These are phyloP conservation scores for Wallemia ichthyophaga DNA, from an alignment of 1,284 basidiomycete species.

Conservation along the genomic window DNA sequence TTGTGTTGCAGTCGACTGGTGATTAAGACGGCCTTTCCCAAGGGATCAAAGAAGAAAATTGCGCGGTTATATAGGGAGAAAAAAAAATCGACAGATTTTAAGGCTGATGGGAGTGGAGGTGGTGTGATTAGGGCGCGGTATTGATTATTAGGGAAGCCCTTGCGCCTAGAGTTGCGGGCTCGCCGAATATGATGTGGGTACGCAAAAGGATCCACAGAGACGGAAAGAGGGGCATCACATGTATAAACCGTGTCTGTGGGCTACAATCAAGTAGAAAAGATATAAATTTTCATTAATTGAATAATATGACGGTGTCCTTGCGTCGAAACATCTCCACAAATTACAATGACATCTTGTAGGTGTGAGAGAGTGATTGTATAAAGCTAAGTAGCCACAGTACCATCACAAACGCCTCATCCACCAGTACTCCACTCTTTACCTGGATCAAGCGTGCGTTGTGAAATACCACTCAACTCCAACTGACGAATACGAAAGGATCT, in stretches of 20 bases:
- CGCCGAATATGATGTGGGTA: neutral
- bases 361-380: neutral
- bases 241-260: no score
- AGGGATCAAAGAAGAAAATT: neutral
- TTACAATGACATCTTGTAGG: neutral
- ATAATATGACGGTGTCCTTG: neutral
- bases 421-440: conserved; percentile 50
- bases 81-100: neutral
- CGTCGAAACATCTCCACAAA: neutral
- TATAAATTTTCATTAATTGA: neutral
- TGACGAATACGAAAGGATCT: conserved; percentile 16
- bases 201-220: neutral
- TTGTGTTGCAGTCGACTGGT: neutral
- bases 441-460: conserved; percentile 15
- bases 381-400: conserved; percentile 9
- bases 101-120: no score
- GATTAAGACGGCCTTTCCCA: neutral
- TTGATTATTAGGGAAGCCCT: no score
- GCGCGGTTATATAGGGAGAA: neutral
- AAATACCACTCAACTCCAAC: conserved; percentile 10
- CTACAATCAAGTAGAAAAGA: no score
- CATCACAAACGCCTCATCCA: conserved; percentile 17
- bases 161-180: neutral
- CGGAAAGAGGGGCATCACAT: neutral
- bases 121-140: no score